Percentiles rank a stretch among this genome's conserved stretches.
Conservation (phyloP, 768 basidiomycete genomes). For the Tricholoma sp. region DNA sequence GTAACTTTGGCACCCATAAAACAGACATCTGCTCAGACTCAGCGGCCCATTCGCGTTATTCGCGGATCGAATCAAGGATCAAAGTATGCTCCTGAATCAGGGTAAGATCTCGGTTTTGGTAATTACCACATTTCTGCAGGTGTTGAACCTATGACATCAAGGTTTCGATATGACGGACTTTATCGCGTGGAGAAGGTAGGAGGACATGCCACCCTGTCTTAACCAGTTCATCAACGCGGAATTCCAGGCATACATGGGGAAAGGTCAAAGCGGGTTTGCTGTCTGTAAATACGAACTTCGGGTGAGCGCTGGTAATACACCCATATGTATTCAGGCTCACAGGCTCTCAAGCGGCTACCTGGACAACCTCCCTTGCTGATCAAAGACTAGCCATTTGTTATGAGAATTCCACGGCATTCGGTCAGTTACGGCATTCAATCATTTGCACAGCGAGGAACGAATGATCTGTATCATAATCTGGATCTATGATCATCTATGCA, state of each 20-base stretch:
- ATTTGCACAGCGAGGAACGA: background rate
- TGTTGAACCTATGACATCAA: conserved; percentile 7
- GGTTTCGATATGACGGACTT: conserved; percentile 40
- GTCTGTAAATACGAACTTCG: conserved; percentile 27
- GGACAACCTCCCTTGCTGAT: background rate
- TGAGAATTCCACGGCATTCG: background rate
- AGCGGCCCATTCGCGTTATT: conserved; percentile 35
- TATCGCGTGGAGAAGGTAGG: conserved; percentile 32
- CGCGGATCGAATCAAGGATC: conserved; percentile 28
- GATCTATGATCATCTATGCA: background rate
- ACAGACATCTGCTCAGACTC: conserved; percentile 27
- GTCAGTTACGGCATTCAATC: background rate
- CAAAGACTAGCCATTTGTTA: background rate
- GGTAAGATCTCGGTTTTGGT: conserved; percentile 16
- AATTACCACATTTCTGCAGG: background rate
- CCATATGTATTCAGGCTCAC: background rate
- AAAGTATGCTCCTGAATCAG: conserved; percentile 28
- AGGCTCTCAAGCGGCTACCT: background rate
- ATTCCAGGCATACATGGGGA: conserved; percentile 23
- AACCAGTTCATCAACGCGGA: background rate
- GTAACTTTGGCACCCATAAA: background rate
- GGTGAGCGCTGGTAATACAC: conserved; percentile 12
- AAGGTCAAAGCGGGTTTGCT: conserved; percentile 22
- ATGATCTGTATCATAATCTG: background rate
- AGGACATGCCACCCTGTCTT: background rate